phyloP scores from a whole-genome alignment of 2,329 filamentous ascomycete genomes.

The Pestalotiopsis sp. region DNA sequence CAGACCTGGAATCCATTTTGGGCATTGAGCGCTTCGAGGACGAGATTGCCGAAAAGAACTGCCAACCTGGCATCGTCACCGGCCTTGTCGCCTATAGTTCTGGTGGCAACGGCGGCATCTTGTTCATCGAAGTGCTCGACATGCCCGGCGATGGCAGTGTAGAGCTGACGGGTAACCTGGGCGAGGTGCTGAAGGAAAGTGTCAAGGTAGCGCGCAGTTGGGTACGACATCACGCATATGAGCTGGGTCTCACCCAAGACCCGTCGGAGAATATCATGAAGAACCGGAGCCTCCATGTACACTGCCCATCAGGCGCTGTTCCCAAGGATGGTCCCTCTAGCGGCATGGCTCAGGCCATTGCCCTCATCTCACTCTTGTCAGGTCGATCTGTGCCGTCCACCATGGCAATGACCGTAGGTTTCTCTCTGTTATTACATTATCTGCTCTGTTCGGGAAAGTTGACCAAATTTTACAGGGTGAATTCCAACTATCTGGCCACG shows the following conservation, averaged over 20 bases:
- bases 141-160: slow-evolving; percentile 94
- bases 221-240: slow-evolving; percentile 95
- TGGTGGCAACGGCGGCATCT: slow-evolving; percentile 90
- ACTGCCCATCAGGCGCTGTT: slow-evolving; percentile 92
- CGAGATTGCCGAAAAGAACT: slow-evolving; percentile 86
- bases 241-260: slow-evolving; percentile 80
- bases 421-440: neutral
- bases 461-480: slow-evolving; percentile 53
- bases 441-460: slow-evolving; percentile 20
- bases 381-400: slow-evolving; percentile 85
- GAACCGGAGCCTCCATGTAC: slow-evolving; percentile 89
- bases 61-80: slow-evolving; percentile 89
- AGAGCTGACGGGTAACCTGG: slow-evolving; percentile 93
- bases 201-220: slow-evolving; percentile 95
- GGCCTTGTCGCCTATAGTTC: slow-evolving; percentile 93
- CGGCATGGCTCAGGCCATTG: slow-evolving; percentile 91
- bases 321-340: slow-evolving; percentile 90
- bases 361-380: slow-evolving; percentile 86
- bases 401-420: slow-evolving; percentile 87
- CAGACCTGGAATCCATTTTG: slow-evolving; percentile 87
- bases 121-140: slow-evolving; percentile 97
- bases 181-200: slow-evolving; percentile 94
- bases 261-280: slow-evolving; percentile 94
- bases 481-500: slow-evolving; percentile 80
- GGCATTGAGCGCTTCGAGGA: slow-evolving; percentile 94